Evolutionary conservation across 2,329 filamentous ascomycete genomes (phyloP).

Genomic region (Lecanicillium sp.): DNA sequence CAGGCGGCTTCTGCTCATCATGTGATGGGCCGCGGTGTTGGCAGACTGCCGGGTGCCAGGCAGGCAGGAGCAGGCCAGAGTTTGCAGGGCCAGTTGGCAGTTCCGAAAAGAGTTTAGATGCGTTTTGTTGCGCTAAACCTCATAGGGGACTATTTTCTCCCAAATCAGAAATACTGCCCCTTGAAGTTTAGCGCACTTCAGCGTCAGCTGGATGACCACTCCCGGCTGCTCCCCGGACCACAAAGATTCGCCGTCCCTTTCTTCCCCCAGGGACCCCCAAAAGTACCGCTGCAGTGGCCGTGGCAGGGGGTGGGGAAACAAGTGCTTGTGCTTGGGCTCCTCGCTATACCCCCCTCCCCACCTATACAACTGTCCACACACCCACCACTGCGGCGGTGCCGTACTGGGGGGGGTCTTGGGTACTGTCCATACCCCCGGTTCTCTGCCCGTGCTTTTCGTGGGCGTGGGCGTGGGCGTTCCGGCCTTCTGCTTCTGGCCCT

Average conservation of each 20-base stretch:
- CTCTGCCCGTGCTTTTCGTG: conserved; percentile 11
- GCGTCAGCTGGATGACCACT: neutral
- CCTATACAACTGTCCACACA: neutral
- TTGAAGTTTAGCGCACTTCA: neutral
- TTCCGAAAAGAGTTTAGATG: neutral
- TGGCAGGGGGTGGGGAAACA: neutral
- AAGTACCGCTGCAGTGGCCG: conserved; percentile 1
- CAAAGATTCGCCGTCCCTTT: conserved; percentile 1
- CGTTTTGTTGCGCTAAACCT: accelerated
- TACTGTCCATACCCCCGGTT: conserved; percentile 11
- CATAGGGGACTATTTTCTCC: neutral
- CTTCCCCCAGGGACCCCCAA: conserved; percentile 2
- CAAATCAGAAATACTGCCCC: conserved; percentile 5
- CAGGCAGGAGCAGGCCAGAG: conserved; percentile 15
- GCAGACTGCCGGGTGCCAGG: conserved; percentile 11
- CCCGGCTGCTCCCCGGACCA: conserved; percentile 10
- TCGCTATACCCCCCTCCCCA: conserved; percentile 3
- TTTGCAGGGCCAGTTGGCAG: too few relatives aligned
- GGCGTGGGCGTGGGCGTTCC: conserved; percentile 4
- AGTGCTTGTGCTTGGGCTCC: neutral
- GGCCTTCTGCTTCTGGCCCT: too few relatives aligned
- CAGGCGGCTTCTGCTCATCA: neutral
- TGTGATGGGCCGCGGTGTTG: conserved; percentile 15
- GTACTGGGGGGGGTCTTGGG: conserved; percentile 9
- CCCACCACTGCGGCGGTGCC: conserved; percentile 10